Evolutionary conservation across 306 rosid genomes (phyloP), one percentile per base, ranked within the genome.

Genomic region (Psophocarpus tetragonolobus): DNA sequence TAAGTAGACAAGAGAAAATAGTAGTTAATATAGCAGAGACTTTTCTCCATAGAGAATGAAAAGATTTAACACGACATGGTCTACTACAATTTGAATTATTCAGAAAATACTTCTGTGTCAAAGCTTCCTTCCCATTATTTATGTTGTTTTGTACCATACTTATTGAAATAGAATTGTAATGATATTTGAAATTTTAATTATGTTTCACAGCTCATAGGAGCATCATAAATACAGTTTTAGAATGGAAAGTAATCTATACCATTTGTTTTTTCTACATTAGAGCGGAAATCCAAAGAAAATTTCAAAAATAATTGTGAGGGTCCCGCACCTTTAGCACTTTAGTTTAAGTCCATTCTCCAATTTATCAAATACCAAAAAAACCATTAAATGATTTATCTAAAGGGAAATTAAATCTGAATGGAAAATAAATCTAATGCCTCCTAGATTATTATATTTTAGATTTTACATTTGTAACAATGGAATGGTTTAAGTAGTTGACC

Each of bases 1-100:
- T 36, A 42, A 74, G 75, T 15, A 68, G 36, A 73, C 69, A 50
- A 4, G 50, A 33, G 33, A 67, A 61, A 56, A 27, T 41, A 54
- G 29, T 23, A 68, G 66, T 56, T 71, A 18, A 54, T n/a, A 58
- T 42, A 11, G 54, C 53, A 73, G 15, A 75, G 18, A 60, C 27
- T 48, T 48, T 73, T 45, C 29, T n/a, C 4, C 36, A 29, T 5
- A 66, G 68, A 47, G 63, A 32, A 69, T 61, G 57, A 71, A 63
- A 36, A 10, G 15, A 51, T 2, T 21, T 27, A 47, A 71, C 68
- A 44, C 54, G 51, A 66, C 47, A 32, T 3, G 8, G 9, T 36
- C 26, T 35, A 33, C 45, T 64, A 35, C 29, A 64, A 33, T 9
- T 63, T 35, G 47, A 64, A 64, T 18, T 63, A 4, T 17, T 63